Conservation (phyloP, 2,329 filamentous ascomycete genomes). For the Cladophialophora bantiana region DNA sequence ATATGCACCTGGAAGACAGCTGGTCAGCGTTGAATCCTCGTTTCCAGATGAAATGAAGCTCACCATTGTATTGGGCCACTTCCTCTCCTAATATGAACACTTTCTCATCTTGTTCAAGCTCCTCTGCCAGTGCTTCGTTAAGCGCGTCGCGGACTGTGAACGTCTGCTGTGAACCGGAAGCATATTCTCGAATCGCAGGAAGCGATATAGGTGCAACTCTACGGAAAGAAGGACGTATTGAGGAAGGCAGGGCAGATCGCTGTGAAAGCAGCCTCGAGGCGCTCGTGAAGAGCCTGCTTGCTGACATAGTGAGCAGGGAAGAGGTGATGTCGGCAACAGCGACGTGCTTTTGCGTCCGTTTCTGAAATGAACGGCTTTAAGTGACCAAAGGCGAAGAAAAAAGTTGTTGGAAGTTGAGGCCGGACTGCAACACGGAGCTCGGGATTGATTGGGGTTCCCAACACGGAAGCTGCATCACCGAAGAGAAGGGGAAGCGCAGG, state of each 20-base stretch:
- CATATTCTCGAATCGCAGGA: constrained; percentile 62
- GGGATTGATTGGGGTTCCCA: constrained; percentile 18
- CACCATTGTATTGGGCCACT: constrained; percentile 99
- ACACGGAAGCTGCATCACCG: constrained; percentile 11
- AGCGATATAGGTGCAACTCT: constrained; percentile 55
- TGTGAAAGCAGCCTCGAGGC: constrained; percentile 68
- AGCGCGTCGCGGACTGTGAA: constrained; percentile 96
- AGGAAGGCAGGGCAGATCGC: constrained; percentile 49
- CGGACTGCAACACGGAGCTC: constrained; percentile 21
- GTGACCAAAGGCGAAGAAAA: constrained; percentile 10
- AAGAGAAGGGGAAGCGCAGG: background rate
- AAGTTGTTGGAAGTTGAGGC: constrained; percentile 9
- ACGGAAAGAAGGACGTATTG: constrained; percentile 46
- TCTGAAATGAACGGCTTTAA: constrained; percentile 42
- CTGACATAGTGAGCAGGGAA: constrained; percentile 61
- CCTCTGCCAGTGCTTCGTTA: constrained; percentile 97
- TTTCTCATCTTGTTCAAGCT: constrained; percentile 92
- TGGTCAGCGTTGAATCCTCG: constrained; percentile 13
- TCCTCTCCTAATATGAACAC: constrained; percentile 97
- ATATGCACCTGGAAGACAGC: constrained; percentile 60
- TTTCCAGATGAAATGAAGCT: constrained; percentile 53
- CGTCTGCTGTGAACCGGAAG: constrained; percentile 74
- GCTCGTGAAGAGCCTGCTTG: constrained; percentile 68
- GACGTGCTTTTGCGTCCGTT: constrained; percentile 42
- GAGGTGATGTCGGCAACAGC: constrained; percentile 44